phyloP scores from a whole-genome alignment of 495 filamentous ascomycete species.

The Daldinia decipiens region DNA sequence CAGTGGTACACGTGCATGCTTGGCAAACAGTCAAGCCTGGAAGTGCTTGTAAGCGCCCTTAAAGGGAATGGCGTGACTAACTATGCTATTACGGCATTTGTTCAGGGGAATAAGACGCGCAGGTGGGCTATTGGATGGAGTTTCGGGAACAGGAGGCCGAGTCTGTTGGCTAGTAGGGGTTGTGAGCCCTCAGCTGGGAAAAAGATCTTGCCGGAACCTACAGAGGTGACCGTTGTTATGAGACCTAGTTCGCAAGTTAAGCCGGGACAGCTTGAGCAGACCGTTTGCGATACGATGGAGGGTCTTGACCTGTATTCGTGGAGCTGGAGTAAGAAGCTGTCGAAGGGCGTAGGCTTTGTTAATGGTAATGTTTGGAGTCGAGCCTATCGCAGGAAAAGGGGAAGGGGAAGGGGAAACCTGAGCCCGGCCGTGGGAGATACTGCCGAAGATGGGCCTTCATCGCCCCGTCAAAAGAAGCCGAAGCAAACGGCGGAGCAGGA shows the following conservation, averaged over 20 bases:
- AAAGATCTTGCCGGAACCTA: constrained; percentile 62
- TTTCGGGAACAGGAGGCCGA: constrained; percentile 74
- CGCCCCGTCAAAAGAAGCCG: background rate
- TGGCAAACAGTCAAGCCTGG: constrained; percentile 80
- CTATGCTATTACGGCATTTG: constrained; percentile 83
- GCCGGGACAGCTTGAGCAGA: constrained; percentile 62
- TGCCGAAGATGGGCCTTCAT: background rate
- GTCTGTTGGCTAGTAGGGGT: constrained; percentile 65
- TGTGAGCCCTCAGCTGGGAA: constrained; percentile 64
- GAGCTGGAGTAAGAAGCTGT: constrained; percentile 51
- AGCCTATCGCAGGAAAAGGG: constrained; percentile 57
- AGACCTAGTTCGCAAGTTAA: constrained; percentile 55
- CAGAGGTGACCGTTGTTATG: constrained; percentile 40
- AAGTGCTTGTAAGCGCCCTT: constrained; percentile 69
- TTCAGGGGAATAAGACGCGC: constrained; percentile 81
- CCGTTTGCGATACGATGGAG: constrained; percentile 55
- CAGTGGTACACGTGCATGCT: constrained; percentile 95
- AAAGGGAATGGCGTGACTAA: constrained; percentile 71
- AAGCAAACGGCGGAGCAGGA: constrained; percentile 27
- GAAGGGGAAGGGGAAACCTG: constrained; percentile 38
- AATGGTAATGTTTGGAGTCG: constrained; percentile 63
- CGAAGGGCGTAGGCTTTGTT: constrained; percentile 52
- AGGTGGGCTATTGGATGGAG: constrained; percentile 93
- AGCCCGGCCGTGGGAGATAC: background rate
- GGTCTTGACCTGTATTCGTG: constrained; percentile 70